These are phyloP conservation scores for Dipteronia dyeriana DNA, from an alignment of 345 rosid genomes.

Conservation along the genomic window DNA sequence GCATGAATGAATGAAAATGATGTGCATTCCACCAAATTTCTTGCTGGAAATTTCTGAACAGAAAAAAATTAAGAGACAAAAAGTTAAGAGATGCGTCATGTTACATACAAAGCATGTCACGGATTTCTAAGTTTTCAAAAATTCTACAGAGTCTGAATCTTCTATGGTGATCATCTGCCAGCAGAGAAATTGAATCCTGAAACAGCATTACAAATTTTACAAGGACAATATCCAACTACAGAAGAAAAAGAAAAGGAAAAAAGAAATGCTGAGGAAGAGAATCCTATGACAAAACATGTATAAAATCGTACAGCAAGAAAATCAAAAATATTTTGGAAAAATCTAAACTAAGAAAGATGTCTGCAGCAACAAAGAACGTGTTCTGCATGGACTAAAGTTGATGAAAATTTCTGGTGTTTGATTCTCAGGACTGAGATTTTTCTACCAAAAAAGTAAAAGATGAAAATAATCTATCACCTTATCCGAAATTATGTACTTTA, in stretches of 20 bases:
- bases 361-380: background rate
- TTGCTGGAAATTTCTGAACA: background rate
- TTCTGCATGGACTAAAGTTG: background rate
- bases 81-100: background rate
- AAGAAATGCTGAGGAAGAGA: background rate
- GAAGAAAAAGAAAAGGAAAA: background rate
- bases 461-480: background rate
- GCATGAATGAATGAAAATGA: background rate
- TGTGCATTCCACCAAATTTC: background rate
- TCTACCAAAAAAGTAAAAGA: background rate
- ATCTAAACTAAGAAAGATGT: background rate
- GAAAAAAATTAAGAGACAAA: too few species aligned
- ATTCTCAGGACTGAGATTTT: background rate
- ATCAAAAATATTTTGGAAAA: too few species aligned
- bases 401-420: background rate
- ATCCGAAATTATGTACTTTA: constrained; percentile 23
- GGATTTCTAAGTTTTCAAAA: too few species aligned
- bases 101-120: too few species aligned
- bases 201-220: background rate
- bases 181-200: background rate
- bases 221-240: background rate
- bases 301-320: background rate
- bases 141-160: background rate
- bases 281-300: background rate
- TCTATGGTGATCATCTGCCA: background rate